Conservation (phyloP, 257 asterid genomes). For the Solanum sejunctum region DNA sequence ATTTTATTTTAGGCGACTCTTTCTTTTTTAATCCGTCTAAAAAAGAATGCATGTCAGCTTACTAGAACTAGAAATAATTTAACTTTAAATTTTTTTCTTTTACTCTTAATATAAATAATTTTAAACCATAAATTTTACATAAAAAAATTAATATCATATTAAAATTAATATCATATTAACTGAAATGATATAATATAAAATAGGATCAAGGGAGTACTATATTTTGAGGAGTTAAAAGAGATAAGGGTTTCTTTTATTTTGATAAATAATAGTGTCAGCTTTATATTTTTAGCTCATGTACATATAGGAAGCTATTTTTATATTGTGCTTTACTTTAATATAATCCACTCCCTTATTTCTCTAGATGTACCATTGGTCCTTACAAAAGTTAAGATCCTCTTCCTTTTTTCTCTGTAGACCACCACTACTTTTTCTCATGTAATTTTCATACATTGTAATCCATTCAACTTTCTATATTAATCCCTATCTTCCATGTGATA, state of each 20-base stretch:
- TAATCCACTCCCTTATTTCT: neutral
- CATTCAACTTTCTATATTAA: neutral
- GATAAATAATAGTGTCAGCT: neutral
- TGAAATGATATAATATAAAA: too few relatives aligned
- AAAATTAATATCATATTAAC: too few relatives aligned
- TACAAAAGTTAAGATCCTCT: constrained; percentile 10
- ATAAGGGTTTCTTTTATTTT: neutral
- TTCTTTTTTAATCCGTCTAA: too few relatives aligned
- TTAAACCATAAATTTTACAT: too few relatives aligned
- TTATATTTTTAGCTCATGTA: neutral
- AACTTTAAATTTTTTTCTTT: too few relatives aligned
- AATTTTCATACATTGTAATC: neutral
- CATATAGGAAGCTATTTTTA: neutral
- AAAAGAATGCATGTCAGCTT: too few relatives aligned
- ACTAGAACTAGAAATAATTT: too few relatives aligned
- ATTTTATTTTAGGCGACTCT: too few relatives aligned
- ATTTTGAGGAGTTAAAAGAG: neutral
- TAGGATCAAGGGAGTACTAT: neutral
- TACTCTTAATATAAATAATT: too few relatives aligned
- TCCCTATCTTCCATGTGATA: neutral
- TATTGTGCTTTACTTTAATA: neutral
- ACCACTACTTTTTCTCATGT: neutral
- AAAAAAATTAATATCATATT: too few relatives aligned
- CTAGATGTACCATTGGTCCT: constrained; percentile 9
- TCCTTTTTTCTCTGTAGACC: constrained; percentile 3